Conservation (phyloP, 2,329 filamentous ascomycete species). For the Dothidotthia symphoricarpi region DNA sequence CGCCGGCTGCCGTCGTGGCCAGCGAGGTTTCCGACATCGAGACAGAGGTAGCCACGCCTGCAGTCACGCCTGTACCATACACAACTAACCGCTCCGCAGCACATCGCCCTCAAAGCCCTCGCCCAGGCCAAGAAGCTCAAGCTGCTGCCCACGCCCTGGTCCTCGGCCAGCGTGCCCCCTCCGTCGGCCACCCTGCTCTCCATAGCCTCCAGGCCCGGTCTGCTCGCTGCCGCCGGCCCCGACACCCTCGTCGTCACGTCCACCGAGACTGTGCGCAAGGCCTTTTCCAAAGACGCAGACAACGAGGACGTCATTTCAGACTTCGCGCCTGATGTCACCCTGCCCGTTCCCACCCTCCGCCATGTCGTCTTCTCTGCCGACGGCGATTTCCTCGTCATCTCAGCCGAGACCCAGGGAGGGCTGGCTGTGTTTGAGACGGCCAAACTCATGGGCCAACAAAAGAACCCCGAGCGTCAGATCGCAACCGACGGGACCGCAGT, state of each 20-base stretch:
- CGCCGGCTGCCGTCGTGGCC: conserved; percentile 53
- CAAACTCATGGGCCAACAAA: conserved; percentile 61
- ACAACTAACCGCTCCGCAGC: conserved; percentile 43
- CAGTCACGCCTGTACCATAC: not conserved
- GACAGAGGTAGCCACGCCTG: conserved; percentile 63
- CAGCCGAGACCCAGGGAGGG: conserved; percentile 76
- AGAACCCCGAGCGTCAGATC: conserved; percentile 69
- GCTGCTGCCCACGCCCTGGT: conserved; percentile 75
- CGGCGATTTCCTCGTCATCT: conserved; percentile 78
- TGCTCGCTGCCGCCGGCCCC: conserved; percentile 85
- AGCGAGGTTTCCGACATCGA: conserved; percentile 73
- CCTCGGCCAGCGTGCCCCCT: conserved; percentile 64
- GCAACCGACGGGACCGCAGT: conserved; percentile 72
- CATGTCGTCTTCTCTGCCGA: conserved; percentile 91
- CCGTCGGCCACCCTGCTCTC: conserved; percentile 79
- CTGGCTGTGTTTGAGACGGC: conserved; percentile 76
- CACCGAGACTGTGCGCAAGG: conserved; percentile 74
- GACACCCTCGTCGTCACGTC: conserved; percentile 72
- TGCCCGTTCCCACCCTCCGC: conserved; percentile 74
- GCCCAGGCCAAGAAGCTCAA: conserved; percentile 64
- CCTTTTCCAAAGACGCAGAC: conserved; percentile 58
- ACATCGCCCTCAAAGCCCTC: conserved; percentile 72
- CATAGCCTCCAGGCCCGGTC: conserved; percentile 73
- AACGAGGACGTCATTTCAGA: conserved; percentile 64
- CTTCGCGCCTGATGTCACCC: conserved; percentile 71